These are phyloP conservation scores for Diaporthe sp. DNA, from an alignment of 2,329 filamentous ascomycete species.

Conservation along the genomic window DNA sequence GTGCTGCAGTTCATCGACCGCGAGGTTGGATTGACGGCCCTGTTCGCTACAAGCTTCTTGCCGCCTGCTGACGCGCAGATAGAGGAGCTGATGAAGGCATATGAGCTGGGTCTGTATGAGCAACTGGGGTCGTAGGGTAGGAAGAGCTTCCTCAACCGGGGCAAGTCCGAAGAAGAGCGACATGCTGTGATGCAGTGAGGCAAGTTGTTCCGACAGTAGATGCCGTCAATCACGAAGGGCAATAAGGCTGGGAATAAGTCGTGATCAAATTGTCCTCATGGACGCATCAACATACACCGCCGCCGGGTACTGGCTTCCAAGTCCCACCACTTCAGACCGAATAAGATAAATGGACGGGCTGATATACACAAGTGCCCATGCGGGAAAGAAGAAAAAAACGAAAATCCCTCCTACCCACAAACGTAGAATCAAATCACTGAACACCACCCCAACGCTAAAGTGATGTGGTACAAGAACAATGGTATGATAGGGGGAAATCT, in stretches of 20 bases:
- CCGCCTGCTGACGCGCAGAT: conserved; percentile 44
- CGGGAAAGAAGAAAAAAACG: not conserved
- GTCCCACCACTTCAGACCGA: not conserved
- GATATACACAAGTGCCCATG: conserved; percentile 36
- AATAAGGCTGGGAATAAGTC: not conserved
- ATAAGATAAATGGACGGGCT: not conserved
- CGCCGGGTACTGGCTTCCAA: not conserved
- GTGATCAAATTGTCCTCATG: conserved; percentile 29
- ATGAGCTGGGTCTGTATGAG: conserved; percentile 18
- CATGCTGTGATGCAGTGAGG: not conserved
- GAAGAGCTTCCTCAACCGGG: too few relatives aligned
- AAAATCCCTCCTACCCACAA: not conserved
- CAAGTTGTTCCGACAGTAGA: not conserved
- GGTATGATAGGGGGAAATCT: conserved; percentile 25
- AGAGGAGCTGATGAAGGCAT: conserved; percentile 8
- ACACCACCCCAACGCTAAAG: conserved; percentile 33
- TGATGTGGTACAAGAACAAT: conserved; percentile 29
- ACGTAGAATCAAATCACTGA: conserved; percentile 23
- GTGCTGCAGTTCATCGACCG: conserved; percentile 50
- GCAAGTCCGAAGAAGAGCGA: not conserved
- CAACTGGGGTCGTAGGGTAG: not conserved
- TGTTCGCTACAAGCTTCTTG: conserved; percentile 55
- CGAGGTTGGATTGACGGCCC: conserved; percentile 55
- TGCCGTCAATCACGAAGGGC: not conserved
- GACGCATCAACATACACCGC: not conserved